Conservation (phyloP, 805 yeast species). For the Ogataea minuta region DNA sequence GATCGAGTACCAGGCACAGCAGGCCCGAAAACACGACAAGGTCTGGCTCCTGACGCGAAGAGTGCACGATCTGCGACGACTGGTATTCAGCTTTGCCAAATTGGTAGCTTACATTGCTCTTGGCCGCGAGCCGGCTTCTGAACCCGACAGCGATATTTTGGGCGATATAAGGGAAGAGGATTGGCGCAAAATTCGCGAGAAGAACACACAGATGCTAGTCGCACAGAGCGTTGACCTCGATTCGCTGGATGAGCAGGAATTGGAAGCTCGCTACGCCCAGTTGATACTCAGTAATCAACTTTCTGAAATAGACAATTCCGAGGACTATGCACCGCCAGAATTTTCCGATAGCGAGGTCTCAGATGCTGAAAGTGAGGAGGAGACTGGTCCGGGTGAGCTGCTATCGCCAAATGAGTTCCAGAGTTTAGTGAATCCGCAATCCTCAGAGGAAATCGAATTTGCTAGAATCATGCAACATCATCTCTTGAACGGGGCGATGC, state of each 20-base stretch:
- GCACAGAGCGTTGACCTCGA: slow-evolving; percentile 1
- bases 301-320: slow-evolving; percentile 14
- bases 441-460: slow-evolving; percentile 27
- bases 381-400: background rate
- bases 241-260: slow-evolving; percentile 10
- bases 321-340: slow-evolving; percentile 12
- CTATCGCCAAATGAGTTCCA: slow-evolving; percentile 23
- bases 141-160: background rate
- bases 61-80: slow-evolving; percentile 7
- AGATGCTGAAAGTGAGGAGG: slow-evolving; percentile 14
- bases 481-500: slow-evolving; percentile 13
- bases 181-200: slow-evolving; percentile 8
- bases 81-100: slow-evolving; percentile 7
- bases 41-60: slow-evolving; percentile 23
- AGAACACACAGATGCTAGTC: slow-evolving; percentile 2
- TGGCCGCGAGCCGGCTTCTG: background rate
- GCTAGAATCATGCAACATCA: slow-evolving; percentile 32
- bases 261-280: slow-evolving; percentile 11
- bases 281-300: slow-evolving; percentile 12
- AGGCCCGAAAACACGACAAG: slow-evolving; percentile 8
- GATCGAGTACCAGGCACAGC: slow-evolving; percentile 14
- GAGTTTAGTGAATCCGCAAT: slow-evolving; percentile 25
- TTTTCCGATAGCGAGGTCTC: slow-evolving; percentile 10
- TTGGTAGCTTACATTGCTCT: background rate
- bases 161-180: slow-evolving; percentile 10